Evolutionary conservation across 1,284 basidiomycete genomes (phyloP).

Genomic region (Sanguinoderma infundibulare): DNA sequence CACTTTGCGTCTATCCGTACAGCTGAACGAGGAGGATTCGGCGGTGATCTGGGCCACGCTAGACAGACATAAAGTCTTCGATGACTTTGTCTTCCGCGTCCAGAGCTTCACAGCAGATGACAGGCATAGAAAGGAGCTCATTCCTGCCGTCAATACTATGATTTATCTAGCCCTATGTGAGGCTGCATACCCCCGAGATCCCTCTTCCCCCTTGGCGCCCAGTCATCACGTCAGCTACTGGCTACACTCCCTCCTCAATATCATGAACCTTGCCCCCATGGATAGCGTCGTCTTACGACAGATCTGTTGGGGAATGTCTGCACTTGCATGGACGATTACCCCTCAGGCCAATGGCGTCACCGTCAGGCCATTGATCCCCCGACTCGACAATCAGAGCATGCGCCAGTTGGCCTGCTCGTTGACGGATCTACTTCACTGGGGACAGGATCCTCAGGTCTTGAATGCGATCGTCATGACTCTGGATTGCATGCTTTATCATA

Average conservation of each 20-base stretch:
- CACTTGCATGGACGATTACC: not conserved
- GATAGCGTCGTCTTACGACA: not conserved
- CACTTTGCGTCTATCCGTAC: not conserved
- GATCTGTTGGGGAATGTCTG: slow-evolving; percentile 1
- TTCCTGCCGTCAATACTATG: slow-evolving; percentile 3
- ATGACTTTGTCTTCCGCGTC: not conserved
- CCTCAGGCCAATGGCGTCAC: not conserved
- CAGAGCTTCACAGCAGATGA: not conserved
- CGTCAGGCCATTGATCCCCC: not conserved
- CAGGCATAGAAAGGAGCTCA: not conserved
- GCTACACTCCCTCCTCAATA: not conserved
- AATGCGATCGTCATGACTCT: not conserved
- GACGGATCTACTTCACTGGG: not conserved
- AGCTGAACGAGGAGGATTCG: not conserved
- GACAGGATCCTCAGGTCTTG: slow-evolving; percentile 1
- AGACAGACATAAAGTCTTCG: not conserved
- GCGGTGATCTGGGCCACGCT: not conserved
- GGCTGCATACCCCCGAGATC: not conserved
- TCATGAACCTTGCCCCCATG: slow-evolving; percentile 3
- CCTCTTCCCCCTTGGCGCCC: not conserved
- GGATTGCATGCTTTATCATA: not conserved
- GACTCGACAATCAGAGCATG: not conserved
- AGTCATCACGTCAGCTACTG: not conserved
- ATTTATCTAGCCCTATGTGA: slow-evolving; percentile 7
- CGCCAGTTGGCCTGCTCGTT: not conserved